Evolutionary conservation across 352 stramenopile species (phyloP), one percentile per base, ranked within the genome.

Genomic region (Thraustochytrium sp.): DNA sequence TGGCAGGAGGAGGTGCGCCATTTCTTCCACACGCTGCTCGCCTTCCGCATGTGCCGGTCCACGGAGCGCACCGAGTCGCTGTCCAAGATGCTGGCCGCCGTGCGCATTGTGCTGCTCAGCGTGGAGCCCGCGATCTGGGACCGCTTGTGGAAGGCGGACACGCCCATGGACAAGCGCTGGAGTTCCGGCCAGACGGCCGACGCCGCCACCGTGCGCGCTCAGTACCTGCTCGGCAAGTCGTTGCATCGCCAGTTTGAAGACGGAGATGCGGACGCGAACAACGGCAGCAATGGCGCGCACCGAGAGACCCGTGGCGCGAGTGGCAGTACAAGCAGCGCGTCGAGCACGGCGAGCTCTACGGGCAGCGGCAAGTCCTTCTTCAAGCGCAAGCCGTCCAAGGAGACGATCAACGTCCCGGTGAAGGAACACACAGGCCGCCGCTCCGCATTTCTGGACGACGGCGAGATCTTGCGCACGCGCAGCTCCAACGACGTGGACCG

Each of bases 181-280:
- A 65, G 5, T 5, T 8, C 11, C 44, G 13, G 34, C 18, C 48
- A 29, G 9, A 72, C 9, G 16, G 42, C 31, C 23, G 49, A 77
- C 37, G 23, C 49, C 37, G 26, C 18, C 40, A 77, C 34, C 26
- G 42, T 77, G 37, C 65, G 49, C 23, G 38, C 42, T 11, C 42
- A 55, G 42, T 77, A 62, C 34, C 65, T 77, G 11, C 23, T 77
- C n/a, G 49, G 65, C 37, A 77, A 77, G 31, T 55, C 65, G 16
- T 61, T 77, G 40, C 65, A 77, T 77, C 42, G 65, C 29, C 65
- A 77, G 34, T 77, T 77, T 2, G 65, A 77, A 36, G 65, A 77
- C 8, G 65, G 64, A 36, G 42, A 72, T 29, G 59, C 42, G 8
- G 26, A 21, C 13, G 26, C 31, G 13, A 38, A 46, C 26, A 72